Evolutionary conservation across 2,329 filamentous ascomycete species (phyloP).

Genomic region (Domatiomyces globalis): DNA sequence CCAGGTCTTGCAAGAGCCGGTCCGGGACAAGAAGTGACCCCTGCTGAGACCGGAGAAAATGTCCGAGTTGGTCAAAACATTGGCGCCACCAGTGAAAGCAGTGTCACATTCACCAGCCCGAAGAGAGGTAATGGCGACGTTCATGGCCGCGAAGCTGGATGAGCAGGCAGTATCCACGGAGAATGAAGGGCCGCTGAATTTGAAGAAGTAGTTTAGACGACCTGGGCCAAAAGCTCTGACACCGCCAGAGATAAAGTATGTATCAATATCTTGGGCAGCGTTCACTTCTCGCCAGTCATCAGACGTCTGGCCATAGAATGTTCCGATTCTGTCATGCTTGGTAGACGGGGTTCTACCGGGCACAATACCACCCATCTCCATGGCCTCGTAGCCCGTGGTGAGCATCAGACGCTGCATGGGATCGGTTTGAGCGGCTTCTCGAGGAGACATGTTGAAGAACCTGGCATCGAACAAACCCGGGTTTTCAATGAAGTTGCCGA

Average conservation of each 20-base stretch:
- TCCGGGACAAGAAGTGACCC: conserved; percentile 65
- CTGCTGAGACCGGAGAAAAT: conserved; percentile 63
- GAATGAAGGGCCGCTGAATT: conserved; percentile 58
- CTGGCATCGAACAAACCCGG: conserved; percentile 66
- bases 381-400: conserved; percentile 63
- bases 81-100: conserved; percentile 64
- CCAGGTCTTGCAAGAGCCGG: conserved; percentile 64
- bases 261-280: conserved; percentile 55
- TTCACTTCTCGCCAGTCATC: conserved; percentile 69
- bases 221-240: conserved; percentile 47
- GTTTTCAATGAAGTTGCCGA: conserved; percentile 61
- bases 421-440: conserved; percentile 66
- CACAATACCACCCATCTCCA: conserved; percentile 68
- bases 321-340: conserved; percentile 50
- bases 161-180: conserved; percentile 69
- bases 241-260: conserved; percentile 52
- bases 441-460: conserved; percentile 78
- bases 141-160: conserved; percentile 57
- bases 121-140: conserved; percentile 57
- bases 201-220: conserved; percentile 63
- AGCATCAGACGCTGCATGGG: conserved; percentile 67
- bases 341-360: conserved; percentile 57
- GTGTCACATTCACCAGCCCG: conserved; percentile 68
- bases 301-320: conserved; percentile 61
- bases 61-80: conserved; percentile 67